These are phyloP conservation scores for Alternaria sp. DNA, from an alignment of 2,329 filamentous ascomycete species.

Conservation along the genomic window DNA sequence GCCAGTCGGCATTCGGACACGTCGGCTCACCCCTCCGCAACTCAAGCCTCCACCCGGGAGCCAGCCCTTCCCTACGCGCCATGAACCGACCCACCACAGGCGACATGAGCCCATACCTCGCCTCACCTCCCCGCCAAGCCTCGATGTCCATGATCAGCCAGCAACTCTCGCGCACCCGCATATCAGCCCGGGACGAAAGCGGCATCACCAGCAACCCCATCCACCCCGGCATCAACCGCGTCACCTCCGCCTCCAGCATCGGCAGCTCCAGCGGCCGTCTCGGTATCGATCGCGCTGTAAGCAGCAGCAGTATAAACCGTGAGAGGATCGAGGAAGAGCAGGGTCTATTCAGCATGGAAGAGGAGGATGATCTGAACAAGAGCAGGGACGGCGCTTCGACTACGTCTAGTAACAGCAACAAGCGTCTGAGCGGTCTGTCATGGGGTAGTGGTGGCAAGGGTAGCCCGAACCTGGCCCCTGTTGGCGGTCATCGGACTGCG, in stretches of 20 bases:
- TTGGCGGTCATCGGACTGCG: conserved; percentile 38
- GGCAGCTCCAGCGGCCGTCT: conserved; percentile 39
- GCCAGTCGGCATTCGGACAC: conserved; percentile 61
- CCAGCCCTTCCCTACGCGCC: conserved; percentile 59
- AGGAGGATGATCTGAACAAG: conserved; percentile 47
- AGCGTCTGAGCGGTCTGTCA: conserved; percentile 45
- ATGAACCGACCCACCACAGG: conserved; percentile 56
- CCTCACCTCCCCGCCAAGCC: conserved; percentile 62
- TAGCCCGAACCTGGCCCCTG: conserved; percentile 44
- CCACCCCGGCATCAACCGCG: conserved; percentile 72
- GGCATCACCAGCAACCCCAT: conserved; percentile 33
- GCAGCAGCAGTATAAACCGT: conserved; percentile 49
- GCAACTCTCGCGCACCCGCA: conserved; percentile 57
- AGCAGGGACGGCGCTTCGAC: conserved; percentile 44
- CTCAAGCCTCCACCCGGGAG: conserved; percentile 59
- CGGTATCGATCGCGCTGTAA: conserved; percentile 48
- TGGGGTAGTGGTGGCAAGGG: conserved; percentile 48
- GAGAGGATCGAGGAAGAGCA: conserved; percentile 53
- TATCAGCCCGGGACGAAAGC: conserved; percentile 44
- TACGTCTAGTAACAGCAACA: conserved; percentile 43
- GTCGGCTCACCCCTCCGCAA: conserved; percentile 72
- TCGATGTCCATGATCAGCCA: conserved; percentile 69
- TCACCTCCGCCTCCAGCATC: conserved; percentile 44
- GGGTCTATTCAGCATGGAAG: conserved; percentile 53
- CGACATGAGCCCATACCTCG: conserved; percentile 59